Percentiles rank a stretch among this genome's conserved stretches.
Conservation (phyloP, 2,329 filamentous ascomycete species). For the Coleophoma eucalyptorum region DNA sequence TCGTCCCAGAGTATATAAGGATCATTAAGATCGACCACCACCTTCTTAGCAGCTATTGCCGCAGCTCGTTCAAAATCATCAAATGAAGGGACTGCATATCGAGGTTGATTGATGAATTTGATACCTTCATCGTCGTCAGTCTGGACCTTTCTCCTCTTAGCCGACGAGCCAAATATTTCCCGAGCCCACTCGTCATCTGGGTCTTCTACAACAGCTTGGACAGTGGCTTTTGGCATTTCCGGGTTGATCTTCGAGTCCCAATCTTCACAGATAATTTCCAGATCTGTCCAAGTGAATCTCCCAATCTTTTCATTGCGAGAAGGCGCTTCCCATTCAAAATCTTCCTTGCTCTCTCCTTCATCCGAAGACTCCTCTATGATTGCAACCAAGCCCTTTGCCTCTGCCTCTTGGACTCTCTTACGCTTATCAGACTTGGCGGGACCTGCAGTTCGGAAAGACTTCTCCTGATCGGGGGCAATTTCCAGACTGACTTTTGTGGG, state of each 20-base stretch:
- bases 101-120: constrained; percentile 53
- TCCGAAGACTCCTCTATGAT: constrained; percentile 34
- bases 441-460: constrained; percentile 73
- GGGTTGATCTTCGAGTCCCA: constrained; percentile 65
- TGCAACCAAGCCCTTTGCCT: constrained; percentile 43
- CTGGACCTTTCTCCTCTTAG: constrained; percentile 65
- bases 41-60: constrained; percentile 69
- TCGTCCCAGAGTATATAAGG: constrained; percentile 82
- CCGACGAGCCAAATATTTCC: constrained; percentile 46
- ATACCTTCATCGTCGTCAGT: constrained; percentile 39
- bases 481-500: constrained; percentile 89
- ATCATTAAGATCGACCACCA: constrained; percentile 84
- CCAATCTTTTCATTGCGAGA: constrained; percentile 60
- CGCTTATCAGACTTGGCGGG: constrained; percentile 49
- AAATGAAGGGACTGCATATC: constrained; percentile 65
- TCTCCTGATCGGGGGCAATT: constrained; percentile 80
- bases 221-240: constrained; percentile 17
- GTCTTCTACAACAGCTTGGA: constrained; percentile 30
- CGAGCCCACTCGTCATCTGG: constrained; percentile 60
- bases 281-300: constrained; percentile 73
- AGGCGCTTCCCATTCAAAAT: constrained; percentile 49
- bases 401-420: constrained; percentile 49
- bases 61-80: constrained; percentile 77
- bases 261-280: constrained; percentile 82
- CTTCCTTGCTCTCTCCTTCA: constrained; percentile 40